A percentile compares a stretch with the other conserved stretches of the same genome.
These are phyloP conservation scores for Berberis vulgaris DNA, from an alignment of 164 flowering plant species.

Conservation along the genomic window DNA sequence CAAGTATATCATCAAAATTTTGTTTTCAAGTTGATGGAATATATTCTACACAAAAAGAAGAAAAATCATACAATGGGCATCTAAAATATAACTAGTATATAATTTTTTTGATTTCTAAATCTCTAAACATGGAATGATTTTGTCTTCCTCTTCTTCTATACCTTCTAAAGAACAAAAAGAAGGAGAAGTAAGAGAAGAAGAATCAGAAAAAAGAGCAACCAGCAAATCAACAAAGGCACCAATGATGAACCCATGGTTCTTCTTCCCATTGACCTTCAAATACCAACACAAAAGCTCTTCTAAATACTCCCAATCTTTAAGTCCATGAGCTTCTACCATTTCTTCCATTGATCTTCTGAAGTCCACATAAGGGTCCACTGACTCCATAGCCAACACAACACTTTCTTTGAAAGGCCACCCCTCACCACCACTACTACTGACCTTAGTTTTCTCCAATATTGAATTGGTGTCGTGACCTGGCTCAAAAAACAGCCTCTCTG, in stretches of 20 bases:
- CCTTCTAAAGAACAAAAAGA: conserved; percentile 15
- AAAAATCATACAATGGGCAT: neutral
- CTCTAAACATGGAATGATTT: conserved; percentile 13
- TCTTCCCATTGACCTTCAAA: conserved; percentile 54
- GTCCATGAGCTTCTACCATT: conserved; percentile 69
- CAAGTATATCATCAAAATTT: too few species aligned
- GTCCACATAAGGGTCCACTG: conserved; percentile 60
- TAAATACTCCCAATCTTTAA: conserved; percentile 60
- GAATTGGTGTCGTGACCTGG: conserved; percentile 45
- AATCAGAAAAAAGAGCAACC: conserved; percentile 25
- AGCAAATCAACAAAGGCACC: conserved; percentile 80
- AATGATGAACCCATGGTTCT: conserved; percentile 54
- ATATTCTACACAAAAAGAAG: conserved; percentile 12
- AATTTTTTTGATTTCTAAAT: conserved; percentile 10
- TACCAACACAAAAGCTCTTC: conserved; percentile 67
- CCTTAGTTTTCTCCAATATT: conserved; percentile 36
- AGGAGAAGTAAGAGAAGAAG: conserved; percentile 11
- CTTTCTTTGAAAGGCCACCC: conserved; percentile 36
- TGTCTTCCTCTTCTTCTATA: conserved; percentile 6
- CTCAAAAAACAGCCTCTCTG: conserved; percentile 65
- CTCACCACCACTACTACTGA: neutral
- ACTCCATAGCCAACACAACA: conserved; percentile 53
- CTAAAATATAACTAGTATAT: neutral
- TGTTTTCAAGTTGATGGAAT: too few species aligned
- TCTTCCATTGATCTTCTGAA: conserved; percentile 79